phyloP scores from a whole-genome alignment of 352 stramenopile species.

The Globisporangium solare region DNA sequence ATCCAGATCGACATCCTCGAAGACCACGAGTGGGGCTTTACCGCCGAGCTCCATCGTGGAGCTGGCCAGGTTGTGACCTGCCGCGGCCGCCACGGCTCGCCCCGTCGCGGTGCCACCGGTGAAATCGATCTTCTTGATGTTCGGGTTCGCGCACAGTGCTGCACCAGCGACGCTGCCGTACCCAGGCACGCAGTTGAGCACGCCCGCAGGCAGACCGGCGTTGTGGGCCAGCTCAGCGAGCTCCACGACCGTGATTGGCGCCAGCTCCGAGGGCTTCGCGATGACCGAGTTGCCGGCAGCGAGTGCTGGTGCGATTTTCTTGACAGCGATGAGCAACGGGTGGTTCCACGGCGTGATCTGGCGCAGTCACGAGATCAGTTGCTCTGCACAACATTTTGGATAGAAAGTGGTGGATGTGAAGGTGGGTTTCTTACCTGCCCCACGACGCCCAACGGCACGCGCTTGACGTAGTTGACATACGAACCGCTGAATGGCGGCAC shows the following conservation, averaged over 20 bases:
- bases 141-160: slow-evolving; percentile 26
- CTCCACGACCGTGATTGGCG: slow-evolving; percentile 50
- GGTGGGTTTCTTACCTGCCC: slow-evolving; percentile 26
- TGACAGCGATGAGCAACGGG: slow-evolving; percentile 71
- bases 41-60: slow-evolving; percentile 69
- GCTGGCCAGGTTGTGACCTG: slow-evolving; percentile 35
- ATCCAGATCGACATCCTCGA: slow-evolving; percentile 55
- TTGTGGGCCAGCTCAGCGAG: slow-evolving; percentile 36
- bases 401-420: too few species aligned
- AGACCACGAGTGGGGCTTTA: slow-evolving; percentile 65
- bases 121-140: slow-evolving; percentile 60
- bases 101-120: slow-evolving; percentile 40
- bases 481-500: slow-evolving; percentile 52
- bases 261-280: slow-evolving; percentile 84
- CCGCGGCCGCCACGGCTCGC: slow-evolving; percentile 27
- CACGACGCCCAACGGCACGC: slow-evolving; percentile 57
- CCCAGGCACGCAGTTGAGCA: slow-evolving; percentile 46
- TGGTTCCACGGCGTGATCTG: slow-evolving; percentile 84
- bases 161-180: slow-evolving; percentile 28
- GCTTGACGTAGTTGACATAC: slow-evolving; percentile 55
- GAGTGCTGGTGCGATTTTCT: slow-evolving; percentile 62
- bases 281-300: slow-evolving; percentile 78
- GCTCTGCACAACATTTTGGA: too few species aligned
- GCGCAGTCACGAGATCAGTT: background rate
- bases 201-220: slow-evolving; percentile 33